Conservation (phyloP, 192 early-diverging fungal genomes). For the Linderina pennispora region DNA sequence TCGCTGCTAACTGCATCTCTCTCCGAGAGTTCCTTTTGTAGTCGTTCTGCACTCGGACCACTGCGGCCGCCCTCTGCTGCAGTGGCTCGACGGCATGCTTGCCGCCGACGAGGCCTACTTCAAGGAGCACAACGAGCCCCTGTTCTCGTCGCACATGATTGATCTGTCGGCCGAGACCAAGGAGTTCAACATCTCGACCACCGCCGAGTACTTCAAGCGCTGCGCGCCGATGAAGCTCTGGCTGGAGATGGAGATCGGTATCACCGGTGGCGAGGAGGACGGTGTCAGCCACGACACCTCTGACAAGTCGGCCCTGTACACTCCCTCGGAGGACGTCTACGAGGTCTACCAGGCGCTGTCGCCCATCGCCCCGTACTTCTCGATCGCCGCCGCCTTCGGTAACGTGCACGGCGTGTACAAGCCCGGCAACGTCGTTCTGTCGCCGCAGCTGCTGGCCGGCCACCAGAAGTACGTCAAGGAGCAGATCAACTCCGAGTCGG, state of each 20-base stretch:
- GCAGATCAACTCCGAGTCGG: constrained; percentile 47
- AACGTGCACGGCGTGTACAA: constrained; percentile 97
- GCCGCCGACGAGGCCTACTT: constrained; percentile 93
- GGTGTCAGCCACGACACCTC: constrained; percentile 94
- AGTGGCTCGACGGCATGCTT: constrained; percentile 98
- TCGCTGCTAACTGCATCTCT: no score
- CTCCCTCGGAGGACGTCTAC: constrained; percentile 93
- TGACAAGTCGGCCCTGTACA: constrained; percentile 88
- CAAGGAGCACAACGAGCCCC: constrained; percentile 85
- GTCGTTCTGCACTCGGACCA: constrained; percentile 89
- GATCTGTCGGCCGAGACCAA: constrained; percentile 93
- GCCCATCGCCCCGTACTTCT: constrained; percentile 81
- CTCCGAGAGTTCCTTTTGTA: no score
- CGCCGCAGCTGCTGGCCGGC: constrained; percentile 87
- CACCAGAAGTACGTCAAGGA: constrained; percentile 80
- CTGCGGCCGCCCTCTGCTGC: constrained; percentile 94
- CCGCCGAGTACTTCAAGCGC: constrained; percentile 86
- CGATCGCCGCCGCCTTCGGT: constrained; percentile 94
- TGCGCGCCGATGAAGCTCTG: constrained; percentile 83
- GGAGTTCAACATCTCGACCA: constrained; percentile 89
- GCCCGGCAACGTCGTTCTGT: constrained; percentile 91
- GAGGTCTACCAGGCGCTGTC: constrained; percentile 90
- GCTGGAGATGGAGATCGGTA: constrained; percentile 98
- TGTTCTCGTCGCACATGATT: constrained; percentile 98
- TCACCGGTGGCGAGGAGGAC: constrained; percentile 98